phyloP scores from a whole-genome alignment of 2,329 filamentous ascomycete genomes.

The Epichloe baconii region DNA sequence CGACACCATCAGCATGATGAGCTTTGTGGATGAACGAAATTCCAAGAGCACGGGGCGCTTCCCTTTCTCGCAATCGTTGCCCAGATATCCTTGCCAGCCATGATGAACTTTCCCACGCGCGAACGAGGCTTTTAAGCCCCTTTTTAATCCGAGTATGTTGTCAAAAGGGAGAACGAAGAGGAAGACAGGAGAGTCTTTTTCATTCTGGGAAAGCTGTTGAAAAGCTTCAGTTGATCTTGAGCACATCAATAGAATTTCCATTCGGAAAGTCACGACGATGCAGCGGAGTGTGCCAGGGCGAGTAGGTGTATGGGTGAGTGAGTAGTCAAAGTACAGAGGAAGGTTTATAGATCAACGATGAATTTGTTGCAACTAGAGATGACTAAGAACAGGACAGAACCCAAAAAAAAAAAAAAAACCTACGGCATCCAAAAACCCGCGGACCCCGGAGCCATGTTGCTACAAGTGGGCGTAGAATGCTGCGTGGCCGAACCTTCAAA shows the following conservation, averaged over 20 bases:
- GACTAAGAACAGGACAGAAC: background rate
- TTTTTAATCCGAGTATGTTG: background rate
- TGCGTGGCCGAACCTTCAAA: background rate
- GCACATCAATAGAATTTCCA: background rate
- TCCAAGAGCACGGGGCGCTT: constrained; percentile 17
- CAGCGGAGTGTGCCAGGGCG: background rate
- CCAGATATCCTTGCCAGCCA: constrained; percentile 9
- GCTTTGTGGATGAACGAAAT: constrained; percentile 18
- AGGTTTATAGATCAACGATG: background rate
- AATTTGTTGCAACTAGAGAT: background rate
- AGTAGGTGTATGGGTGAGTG: background rate
- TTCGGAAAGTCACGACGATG: background rate
- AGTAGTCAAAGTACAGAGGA: background rate
- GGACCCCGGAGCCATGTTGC: background rate
- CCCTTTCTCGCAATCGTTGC: constrained; percentile 4
- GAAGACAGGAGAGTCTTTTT: background rate
- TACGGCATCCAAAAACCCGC: background rate
- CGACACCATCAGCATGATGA: constrained; percentile 20
- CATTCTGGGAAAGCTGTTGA: background rate
- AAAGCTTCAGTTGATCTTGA: background rate
- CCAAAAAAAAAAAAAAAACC: no score
- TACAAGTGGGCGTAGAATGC: background rate
- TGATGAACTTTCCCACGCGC: constrained; percentile 2
- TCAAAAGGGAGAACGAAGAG: background rate
- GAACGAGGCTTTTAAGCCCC: constrained; percentile 3